phyloP scores from a whole-genome alignment of 2,329 filamentous ascomycete species.

The Colletotrichum gloeosporioides region DNA sequence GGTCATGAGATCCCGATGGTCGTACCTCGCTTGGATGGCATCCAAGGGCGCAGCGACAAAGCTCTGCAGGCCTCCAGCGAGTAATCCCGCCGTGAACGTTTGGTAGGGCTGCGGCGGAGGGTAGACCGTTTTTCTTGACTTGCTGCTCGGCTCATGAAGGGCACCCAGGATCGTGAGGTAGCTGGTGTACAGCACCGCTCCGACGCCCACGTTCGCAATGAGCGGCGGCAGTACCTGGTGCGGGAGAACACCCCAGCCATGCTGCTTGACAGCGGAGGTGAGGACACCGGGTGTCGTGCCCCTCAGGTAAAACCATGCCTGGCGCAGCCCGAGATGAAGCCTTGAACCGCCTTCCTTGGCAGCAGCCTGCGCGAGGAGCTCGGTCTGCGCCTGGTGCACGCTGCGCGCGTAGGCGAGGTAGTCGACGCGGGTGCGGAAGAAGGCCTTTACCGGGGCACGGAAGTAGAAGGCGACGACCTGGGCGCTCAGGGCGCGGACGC shows the following conservation, averaged over 20 bases:
- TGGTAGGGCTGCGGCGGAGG: constrained; percentile 68
- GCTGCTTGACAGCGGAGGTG: constrained; percentile 68
- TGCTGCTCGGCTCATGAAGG: constrained; percentile 68
- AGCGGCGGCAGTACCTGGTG: constrained; percentile 80
- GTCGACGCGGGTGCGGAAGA: constrained; percentile 89
- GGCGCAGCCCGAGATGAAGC: constrained; percentile 37
- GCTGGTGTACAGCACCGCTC: constrained; percentile 76
- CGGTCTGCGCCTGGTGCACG: constrained; percentile 53
- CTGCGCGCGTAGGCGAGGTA: constrained; percentile 69
- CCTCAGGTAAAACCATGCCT: constrained; percentile 56
- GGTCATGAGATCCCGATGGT: constrained; percentile 56
- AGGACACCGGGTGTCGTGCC: constrained; percentile 75
- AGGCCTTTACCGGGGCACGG: constrained; percentile 87
- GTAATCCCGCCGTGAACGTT: constrained; percentile 73
- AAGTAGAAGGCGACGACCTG: constrained; percentile 92
- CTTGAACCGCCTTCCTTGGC: constrained; percentile 37
- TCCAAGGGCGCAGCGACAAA: constrained; percentile 77
- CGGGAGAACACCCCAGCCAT: constrained; percentile 77
- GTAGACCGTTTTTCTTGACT: constrained; percentile 66
- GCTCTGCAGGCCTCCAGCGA: constrained; percentile 74
- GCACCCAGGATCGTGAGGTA: constrained; percentile 73
- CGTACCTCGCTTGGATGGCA: constrained; percentile 76
- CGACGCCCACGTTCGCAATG: constrained; percentile 75
- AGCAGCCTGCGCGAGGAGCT: constrained; percentile 39
- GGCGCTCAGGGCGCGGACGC: constrained; percentile 82